Base-by-base conservation (phyloP, 2,329 filamentous ascomycete genomes). In the Lachnellula subtilissima region DNA sequence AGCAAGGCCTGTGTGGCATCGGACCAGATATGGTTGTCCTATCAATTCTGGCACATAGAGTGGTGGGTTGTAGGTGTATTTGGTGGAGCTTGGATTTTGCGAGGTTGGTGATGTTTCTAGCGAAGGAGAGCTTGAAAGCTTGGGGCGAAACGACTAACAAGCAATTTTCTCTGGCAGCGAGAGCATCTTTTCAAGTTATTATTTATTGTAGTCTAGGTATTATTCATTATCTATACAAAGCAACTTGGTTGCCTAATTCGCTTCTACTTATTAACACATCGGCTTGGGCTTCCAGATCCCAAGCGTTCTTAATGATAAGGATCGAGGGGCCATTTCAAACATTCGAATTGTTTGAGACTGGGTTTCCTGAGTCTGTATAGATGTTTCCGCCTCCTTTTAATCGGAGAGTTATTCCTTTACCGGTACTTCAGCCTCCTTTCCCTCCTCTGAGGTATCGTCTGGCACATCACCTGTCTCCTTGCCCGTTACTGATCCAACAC, bases 401-500 rank as follows among this genome's bases (percentile, higher is more conserved):
- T 17, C 15, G 1, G 2, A 17, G 37, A 40, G 14, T 15, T 40
- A 40, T 17, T 40, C 37, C 37, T 40, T 40, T 4, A 40, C 37
- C 14, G 37, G 14, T 6, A n/a, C 37, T 40, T n/a, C 7, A 15
- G 37, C 37, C 22, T 45, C 36, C 22, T 50, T 25, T 5, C 36
- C 36, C 35, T 50, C 25, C 35, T 50, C 48, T 9, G 11, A 12
- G 19, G 15, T 45, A 49, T 32, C 19, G 22, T 46, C 39, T 40
- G 40, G 22, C 23, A 40, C 40, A 15, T 50, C 40, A 12, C 40
- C 48, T 32, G 37, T 14, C 9, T 32, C 52, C 46, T 53, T 23
- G 17, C 25, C 36, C 11, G 52, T 46, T 43, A 19, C 54, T 12
- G 50, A 17, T 25, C 53, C 53, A 46, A 70, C 42, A 46, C 67